Evolutionary conservation across 345 rosid genomes (phyloP).

Genomic region (Hypericum androsaemum): DNA sequence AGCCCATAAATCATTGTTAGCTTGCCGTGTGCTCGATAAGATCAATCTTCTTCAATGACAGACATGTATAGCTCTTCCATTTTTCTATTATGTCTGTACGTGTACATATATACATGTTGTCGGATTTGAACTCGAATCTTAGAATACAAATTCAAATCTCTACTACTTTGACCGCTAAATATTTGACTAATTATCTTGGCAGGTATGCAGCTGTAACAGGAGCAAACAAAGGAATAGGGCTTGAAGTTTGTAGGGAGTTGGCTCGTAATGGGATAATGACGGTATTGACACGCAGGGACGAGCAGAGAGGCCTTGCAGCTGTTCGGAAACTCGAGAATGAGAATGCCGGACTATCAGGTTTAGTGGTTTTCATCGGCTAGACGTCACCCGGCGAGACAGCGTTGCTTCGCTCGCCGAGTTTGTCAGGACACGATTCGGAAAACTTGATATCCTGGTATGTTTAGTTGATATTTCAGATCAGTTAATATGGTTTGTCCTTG

Average conservation of each 20-base stretch:
- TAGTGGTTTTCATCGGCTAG: slow-evolving; percentile 39
- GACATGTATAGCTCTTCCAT: no score
- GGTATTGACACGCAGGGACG: not conserved
- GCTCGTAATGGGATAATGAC: not conserved
- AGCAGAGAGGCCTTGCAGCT: slow-evolving; percentile 7
- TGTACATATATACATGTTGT: no score
- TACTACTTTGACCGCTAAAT: no score
- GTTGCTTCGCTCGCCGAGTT: slow-evolving; percentile 28
- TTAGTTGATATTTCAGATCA: not conserved
- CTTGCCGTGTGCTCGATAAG: no score
- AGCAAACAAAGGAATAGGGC: slow-evolving; percentile 5
- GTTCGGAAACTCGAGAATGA: slow-evolving; percentile 23
- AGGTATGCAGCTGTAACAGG: slow-evolving; percentile 5
- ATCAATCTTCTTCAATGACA: no score
- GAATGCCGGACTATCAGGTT: slow-evolving; percentile 21
- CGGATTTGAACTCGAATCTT: no score
- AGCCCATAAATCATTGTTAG: no score
- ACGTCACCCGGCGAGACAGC: slow-evolving; percentile 32
- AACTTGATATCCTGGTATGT: slow-evolving; percentile 40
- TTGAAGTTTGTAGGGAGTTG: not conserved
- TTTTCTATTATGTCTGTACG: no score
- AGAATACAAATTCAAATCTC: no score
- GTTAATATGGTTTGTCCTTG: no score
- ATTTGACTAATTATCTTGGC: not conserved
- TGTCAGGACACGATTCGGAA: slow-evolving; percentile 25